Evolutionary conservation across 768 basidiomycete species (phyloP).

Genomic region (Mycena amicta): DNA sequence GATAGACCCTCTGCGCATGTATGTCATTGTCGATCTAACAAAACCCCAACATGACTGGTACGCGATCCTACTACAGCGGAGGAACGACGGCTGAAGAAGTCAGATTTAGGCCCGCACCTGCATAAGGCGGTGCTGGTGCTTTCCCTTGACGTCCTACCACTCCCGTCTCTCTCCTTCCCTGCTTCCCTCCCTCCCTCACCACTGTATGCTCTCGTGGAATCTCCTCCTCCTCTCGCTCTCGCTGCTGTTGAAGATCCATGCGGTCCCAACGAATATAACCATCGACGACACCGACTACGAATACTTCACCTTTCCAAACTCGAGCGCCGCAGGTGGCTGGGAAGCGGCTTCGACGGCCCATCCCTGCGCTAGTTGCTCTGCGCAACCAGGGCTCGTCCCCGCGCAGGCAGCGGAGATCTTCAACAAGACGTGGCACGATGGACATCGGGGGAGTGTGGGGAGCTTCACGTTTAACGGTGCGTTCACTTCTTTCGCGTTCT

Average conservation of each 20-base stretch:
- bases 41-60: too few species aligned
- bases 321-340: background rate
- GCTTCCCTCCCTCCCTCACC: background rate
- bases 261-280: background rate
- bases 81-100: too few species aligned
- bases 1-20: too few species aligned
- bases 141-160: too few species aligned
- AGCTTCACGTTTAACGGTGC: background rate
- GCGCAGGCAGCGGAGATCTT: background rate
- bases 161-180: too few species aligned
- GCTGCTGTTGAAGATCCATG: background rate
- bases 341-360: background rate
- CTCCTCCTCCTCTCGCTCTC: background rate
- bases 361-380: background rate
- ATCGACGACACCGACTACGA: background rate
- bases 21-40: too few species aligned
- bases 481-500: background rate
- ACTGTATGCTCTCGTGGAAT: background rate
- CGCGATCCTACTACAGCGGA: too few species aligned
- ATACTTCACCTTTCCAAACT: background rate
- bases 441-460: background rate
- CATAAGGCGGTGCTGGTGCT: too few species aligned
- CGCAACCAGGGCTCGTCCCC: background rate
- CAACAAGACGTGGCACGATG: background rate
- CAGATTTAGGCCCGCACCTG: too few species aligned